A percentile compares a stretch with the other conserved stretches of the same genome.
These are phyloP conservation scores for Diutina scorzettiae DNA, from an alignment of 1,139 yeast genomes.

Conservation along the genomic window DNA sequence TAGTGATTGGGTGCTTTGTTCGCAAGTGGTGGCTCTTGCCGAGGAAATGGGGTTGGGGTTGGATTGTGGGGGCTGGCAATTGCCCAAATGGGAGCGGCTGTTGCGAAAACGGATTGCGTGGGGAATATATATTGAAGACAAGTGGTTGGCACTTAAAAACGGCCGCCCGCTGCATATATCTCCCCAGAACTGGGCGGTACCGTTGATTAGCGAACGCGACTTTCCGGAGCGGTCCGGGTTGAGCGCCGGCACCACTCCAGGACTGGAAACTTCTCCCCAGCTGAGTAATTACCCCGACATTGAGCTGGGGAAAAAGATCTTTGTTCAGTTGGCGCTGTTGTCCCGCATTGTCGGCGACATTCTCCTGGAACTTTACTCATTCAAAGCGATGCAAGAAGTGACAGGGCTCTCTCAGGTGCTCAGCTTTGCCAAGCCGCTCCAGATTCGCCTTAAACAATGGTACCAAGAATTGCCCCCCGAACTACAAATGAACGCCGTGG, in stretches of 20 bases:
- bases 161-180: constrained; percentile 70
- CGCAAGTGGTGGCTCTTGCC: constrained; percentile 75
- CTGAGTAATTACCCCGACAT: constrained; percentile 27
- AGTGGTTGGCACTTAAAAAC: constrained; percentile 73
- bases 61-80: constrained; percentile 77
- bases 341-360: constrained; percentile 66
- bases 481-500: constrained; percentile 52
- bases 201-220: constrained; percentile 53
- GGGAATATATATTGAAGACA: constrained; percentile 86
- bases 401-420: constrained; percentile 54
- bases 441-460: constrained; percentile 70
- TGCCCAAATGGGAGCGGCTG: constrained; percentile 90
- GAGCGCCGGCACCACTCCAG: not conserved
- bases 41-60: constrained; percentile 81
- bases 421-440: constrained; percentile 74
- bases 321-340: constrained; percentile 56
- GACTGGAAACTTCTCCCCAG: constrained; percentile 1
- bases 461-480: constrained; percentile 65
- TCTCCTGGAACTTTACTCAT: constrained; percentile 55
- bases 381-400: constrained; percentile 47
- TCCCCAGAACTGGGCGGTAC: constrained; percentile 60
- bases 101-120: constrained; percentile 75
- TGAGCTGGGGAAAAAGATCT: constrained; percentile 59
- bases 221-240: constrained; percentile 48
- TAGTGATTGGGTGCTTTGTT: constrained; percentile 75